Evolutionary conservation across 1,139 yeast species (phyloP), one percentile per base, ranked within the genome.

Genomic region (Meyerozyma sp.): DNA sequence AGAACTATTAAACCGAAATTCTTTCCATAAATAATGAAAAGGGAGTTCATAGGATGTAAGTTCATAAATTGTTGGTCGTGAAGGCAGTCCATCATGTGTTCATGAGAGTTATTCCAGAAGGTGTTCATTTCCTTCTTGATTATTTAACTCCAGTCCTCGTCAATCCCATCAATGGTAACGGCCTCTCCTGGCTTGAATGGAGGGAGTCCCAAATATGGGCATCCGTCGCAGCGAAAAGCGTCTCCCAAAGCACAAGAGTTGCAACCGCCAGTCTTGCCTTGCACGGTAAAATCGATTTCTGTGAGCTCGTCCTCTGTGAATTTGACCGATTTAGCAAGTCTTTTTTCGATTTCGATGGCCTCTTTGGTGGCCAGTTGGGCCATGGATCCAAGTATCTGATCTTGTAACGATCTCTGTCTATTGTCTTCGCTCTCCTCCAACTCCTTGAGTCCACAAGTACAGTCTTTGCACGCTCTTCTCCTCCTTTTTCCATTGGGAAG

Each of bases 101-200:
- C 18, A 16, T 16, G 18, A 16, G 18, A 16, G 18, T 3, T 27
- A 10, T 27, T 27, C 29, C 29, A 27, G 3, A 10, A 2, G 29
- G 29, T 27, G n/a, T 10, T 11, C 29, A 3, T 27, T 4, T 11
- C 4, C 11, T 9, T 27, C 29, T 3, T 27, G 3, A 16, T 3
- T 32, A 41, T n/a, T 5, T 34, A 34, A 21, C 14, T 34, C 37
- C 37, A 34, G 49, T 72, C 77, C 44, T 77, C 82, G 40, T 77
- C 82, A 52, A 77, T 70, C 35, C 70, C 65, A 50, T 75, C 81
- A 44, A 79, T 63, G 6, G 79, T 74, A 30, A 79, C 66, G 14
- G 70, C 84, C 66, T 93, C 95, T 41, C 98, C 98, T 0, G 98
- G 98, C 68, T 89, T 90, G 76, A 93, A 93, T 5, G 98, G 97